Evolutionary conservation across 2,329 filamentous ascomycete species (phyloP).

Genomic region (Lasiodiplodia gonubiensis): DNA sequence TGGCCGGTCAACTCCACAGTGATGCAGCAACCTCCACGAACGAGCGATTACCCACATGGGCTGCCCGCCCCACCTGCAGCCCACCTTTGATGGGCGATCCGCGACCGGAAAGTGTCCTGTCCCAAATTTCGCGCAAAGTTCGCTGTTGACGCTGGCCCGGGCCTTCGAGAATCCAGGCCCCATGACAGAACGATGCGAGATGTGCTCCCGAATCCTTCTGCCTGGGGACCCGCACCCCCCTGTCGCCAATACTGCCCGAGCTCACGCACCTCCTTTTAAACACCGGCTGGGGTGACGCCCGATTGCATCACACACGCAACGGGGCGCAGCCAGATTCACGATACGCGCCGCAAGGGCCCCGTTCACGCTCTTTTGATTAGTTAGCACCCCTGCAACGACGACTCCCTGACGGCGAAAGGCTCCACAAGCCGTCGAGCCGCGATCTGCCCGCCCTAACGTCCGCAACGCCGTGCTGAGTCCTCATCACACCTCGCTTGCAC

Average conservation of each 20-base stretch:
- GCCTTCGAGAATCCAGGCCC: background rate
- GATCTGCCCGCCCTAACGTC: background rate
- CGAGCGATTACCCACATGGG: conserved; percentile 9
- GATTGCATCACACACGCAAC: background rate
- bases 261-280: background rate
- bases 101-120: background rate
- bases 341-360: background rate
- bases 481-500: background rate
- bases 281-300: background rate
- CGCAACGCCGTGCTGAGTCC: background rate
- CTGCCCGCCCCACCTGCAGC: background rate
- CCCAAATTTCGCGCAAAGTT: background rate
- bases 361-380: background rate
- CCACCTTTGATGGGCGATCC: background rate
- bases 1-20: conserved; percentile 9
- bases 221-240: background rate
- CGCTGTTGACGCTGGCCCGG: background rate
- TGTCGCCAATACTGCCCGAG: background rate
- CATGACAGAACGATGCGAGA: background rate
- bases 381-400: background rate
- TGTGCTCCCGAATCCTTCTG: background rate
- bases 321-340: background rate
- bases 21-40: conserved; percentile 1
- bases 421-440: background rate
- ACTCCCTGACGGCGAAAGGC: background rate